Conservation (phyloP, 208 protist genomes). For the Trypanosoma melophagium region DNA sequence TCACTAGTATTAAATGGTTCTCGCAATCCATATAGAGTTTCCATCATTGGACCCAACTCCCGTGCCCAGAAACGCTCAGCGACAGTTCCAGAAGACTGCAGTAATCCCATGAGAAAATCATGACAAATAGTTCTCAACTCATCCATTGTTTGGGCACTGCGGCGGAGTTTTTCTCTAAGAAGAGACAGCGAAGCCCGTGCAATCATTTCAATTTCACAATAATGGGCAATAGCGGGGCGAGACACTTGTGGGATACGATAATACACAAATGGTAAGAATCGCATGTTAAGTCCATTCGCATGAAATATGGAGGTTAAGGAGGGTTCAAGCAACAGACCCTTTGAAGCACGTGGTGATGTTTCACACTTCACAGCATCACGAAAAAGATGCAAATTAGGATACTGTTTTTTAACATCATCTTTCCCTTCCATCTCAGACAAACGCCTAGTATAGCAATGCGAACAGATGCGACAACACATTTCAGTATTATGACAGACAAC, state of each 20-base stretch:
- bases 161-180: slow-evolving; percentile 51
- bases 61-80: slow-evolving; percentile 69
- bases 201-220: slow-evolving; percentile 73
- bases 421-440: slow-evolving; percentile 30
- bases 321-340: slow-evolving; percentile 57
- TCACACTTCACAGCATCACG: slow-evolving; percentile 60
- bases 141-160: slow-evolving; percentile 28
- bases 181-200: slow-evolving; percentile 61
- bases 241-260: slow-evolving; percentile 53
- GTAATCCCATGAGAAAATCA: slow-evolving; percentile 46
- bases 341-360: slow-evolving; percentile 29
- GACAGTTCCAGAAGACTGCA: slow-evolving; percentile 42
- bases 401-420: neutral
- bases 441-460: slow-evolving; percentile 64
- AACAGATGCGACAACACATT: slow-evolving; percentile 74
- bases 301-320: slow-evolving; percentile 57
- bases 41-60: slow-evolving; percentile 63
- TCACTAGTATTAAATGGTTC: slow-evolving; percentile 54
- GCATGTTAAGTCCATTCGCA: slow-evolving; percentile 71
- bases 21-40: slow-evolving; percentile 40
- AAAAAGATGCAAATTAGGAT: slow-evolving; percentile 31
- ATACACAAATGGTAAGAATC: slow-evolving; percentile 80
- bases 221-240: slow-evolving; percentile 52
- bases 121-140: slow-evolving; percentile 35
- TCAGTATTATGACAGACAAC: slow-evolving; percentile 52